These are phyloP conservation scores for Aureobasidium sp. DNA, from an alignment of 2,329 filamentous ascomycete species.

Conservation along the genomic window DNA sequence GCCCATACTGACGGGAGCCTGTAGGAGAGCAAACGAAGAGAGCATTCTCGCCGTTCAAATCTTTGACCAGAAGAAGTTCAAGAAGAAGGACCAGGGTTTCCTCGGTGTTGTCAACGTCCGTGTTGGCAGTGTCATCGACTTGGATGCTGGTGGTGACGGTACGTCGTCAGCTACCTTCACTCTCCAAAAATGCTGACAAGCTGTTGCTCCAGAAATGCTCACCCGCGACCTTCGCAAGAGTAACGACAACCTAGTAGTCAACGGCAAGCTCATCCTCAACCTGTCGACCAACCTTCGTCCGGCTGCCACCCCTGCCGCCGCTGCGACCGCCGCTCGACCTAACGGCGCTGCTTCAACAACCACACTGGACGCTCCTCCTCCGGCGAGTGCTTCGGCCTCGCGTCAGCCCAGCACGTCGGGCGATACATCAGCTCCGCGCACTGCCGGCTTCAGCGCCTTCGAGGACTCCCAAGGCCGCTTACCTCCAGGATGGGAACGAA, in stretches of 20 bases:
- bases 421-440: constrained; percentile 25
- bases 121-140: constrained; percentile 86
- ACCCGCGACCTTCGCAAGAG: constrained; percentile 96
- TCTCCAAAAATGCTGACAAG: constrained; percentile 12
- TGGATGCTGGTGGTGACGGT: constrained; percentile 88
- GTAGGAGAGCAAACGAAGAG: constrained; percentile 81
- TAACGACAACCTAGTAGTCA: constrained; percentile 93
- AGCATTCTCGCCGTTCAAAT: constrained; percentile 97
- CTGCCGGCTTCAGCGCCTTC: constrained; percentile 70
- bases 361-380: constrained; percentile 20
- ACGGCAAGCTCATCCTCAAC: constrained; percentile 95
- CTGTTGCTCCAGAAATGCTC: constrained; percentile 66
- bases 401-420: constrained; percentile 18
- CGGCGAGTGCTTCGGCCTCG: constrained; percentile 28
- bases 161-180: constrained; percentile 28
- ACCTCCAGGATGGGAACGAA: constrained; percentile 88
- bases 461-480: constrained; percentile 92
- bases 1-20: constrained; percentile 7
- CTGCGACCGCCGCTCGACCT: constrained; percentile 26
- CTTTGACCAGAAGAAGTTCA: constrained; percentile 99
- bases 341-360: constrained; percentile 16
- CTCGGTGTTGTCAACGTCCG: constrained; percentile 95
- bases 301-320: constrained; percentile 39
- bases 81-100: constrained; percentile 99
- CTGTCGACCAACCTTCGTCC: constrained; percentile 84